Base-by-base conservation (phyloP, 306 rosid species). In the Datisca glomerata region DNA sequence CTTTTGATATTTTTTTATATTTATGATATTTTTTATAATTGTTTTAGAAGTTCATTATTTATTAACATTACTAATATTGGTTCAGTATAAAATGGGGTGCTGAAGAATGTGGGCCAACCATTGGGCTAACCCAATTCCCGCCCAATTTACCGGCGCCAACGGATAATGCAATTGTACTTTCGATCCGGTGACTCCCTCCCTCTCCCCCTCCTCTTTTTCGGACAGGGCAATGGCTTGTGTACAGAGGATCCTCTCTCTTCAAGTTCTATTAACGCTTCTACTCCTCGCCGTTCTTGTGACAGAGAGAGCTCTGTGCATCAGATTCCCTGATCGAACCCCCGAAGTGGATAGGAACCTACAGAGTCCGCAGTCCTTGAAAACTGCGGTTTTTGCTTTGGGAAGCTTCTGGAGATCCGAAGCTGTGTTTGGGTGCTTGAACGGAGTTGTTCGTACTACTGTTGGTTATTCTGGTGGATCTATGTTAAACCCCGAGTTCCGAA, bases 341-440 rank as follows among this genome's bases (percentile, higher is more conserved):
- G 71, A 63, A 31, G 12, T 72, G 19, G 22, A 55, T 20, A 63
- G 53, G 49, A 54, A 57, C 24, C 50, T 18, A 13, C 56, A 74
- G 5, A 67, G 45, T 54, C 59, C 60, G 51, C 63, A 49, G 7
- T 67, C 56, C 47, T 41, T 80, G 51, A 69, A 63, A 47, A 66
- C 69, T 0, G 84, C 91, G 2, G 77, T 74, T 47, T 89, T 89
- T 61, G 74, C 97, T 46, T 76, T 89, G 21, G 95, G 97, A 35
- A 63, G 97, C 69, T 83, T 89, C 80, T 89, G 95, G 97, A 74
- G 95, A 70, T 80, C 97, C 6, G 97, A 89, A 64, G 75, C 93
- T 20, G 79, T 77, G 3, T 89, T 89, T 20, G 95, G 97, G 4
- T 83, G 97, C 73, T 55, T 89, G 38, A 72, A 73, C 9, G 97